Percentiles rank a stretch among this genome's conserved stretches.
Evolutionary conservation across 2,329 filamentous ascomycete species (phyloP).

Genomic region (Paraphaeosphaeria minitans): DNA sequence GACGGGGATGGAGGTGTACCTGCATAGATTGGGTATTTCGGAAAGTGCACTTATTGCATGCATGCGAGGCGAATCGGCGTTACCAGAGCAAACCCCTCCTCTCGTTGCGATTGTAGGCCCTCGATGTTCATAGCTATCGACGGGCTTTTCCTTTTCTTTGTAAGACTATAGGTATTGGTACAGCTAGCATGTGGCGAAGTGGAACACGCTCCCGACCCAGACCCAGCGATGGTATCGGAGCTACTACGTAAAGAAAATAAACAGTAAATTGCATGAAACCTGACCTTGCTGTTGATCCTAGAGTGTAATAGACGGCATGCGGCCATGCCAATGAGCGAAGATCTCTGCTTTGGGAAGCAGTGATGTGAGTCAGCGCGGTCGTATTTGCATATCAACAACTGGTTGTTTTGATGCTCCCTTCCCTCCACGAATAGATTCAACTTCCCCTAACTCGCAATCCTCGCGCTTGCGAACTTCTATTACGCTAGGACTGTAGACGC

Average conservation of each 20-base stretch:
- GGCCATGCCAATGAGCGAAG: not conserved
- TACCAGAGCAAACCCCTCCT: slow-evolving; percentile 10
- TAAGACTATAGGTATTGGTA: slow-evolving; percentile 11
- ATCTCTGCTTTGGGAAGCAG: not conserved
- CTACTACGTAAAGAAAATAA: not conserved
- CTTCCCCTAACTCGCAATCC: not conserved
- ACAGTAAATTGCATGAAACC: not conserved
- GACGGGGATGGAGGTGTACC: slow-evolving; percentile 24
- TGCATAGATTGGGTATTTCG: slow-evolving; percentile 20
- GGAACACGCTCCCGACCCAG: not conserved
- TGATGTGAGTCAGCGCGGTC: not conserved
- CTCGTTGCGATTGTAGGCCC: slow-evolving; percentile 3
- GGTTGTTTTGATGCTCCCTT: not conserved
- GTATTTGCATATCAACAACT: not conserved
- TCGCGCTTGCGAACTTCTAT: slow-evolving; percentile 6
- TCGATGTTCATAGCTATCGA: not conserved
- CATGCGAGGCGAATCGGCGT: slow-evolving; percentile 21
- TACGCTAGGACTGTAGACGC: slow-evolving; percentile 4
- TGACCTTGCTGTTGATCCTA: not conserved
- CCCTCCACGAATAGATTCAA: not conserved
- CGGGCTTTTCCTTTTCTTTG: slow-evolving; percentile 5
- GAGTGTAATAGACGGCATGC: not conserved
- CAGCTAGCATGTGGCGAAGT: slow-evolving; percentile 8
- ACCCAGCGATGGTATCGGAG: not conserved
- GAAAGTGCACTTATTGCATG: slow-evolving; percentile 10